Percentiles rank a stretch among this genome's conserved stretches.
phyloP scores from a whole-genome alignment of 2,329 filamentous ascomycete genomes.

The Colletotrichum graminicola region DNA sequence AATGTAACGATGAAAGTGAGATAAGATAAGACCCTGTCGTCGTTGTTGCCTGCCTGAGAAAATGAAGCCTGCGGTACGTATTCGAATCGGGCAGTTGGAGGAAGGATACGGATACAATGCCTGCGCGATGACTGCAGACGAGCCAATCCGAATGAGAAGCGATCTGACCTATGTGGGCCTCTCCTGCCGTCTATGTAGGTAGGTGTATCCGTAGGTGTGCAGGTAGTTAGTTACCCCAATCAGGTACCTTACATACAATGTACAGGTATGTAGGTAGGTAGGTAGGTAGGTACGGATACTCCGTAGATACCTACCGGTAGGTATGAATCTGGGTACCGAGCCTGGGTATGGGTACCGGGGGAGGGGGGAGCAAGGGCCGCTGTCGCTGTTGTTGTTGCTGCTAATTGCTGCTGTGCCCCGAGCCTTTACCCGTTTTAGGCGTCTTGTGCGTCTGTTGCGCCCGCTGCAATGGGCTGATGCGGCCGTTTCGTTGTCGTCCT shows the following conservation, averaged over 20 bases:
- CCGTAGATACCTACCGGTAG: no score
- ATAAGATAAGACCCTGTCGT: conserved; percentile 21
- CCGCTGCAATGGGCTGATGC: conserved; percentile 33
- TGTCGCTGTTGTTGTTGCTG: no score
- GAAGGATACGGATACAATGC: no score
- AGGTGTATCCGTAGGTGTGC: no score
- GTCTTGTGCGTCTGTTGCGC: conserved; percentile 38
- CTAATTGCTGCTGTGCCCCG: conserved; percentile 13
- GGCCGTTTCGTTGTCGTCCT: conserved; percentile 3
- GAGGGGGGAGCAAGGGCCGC: no score
- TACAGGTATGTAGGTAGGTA: no score
- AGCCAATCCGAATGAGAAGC: conserved; percentile 11
- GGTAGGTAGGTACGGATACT: no score
- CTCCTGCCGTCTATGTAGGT: background rate
- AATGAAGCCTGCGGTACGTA: conserved; percentile 7
- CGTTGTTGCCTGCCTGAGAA: background rate
- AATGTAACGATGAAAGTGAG: background rate
- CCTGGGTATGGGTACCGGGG: no score
- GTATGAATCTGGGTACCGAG: no score
- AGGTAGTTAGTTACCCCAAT: no score
- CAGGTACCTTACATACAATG: no score
- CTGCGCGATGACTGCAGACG: conserved; percentile 17
- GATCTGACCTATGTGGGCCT: background rate
- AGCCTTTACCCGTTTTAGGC: conserved; percentile 21
- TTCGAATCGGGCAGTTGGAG: conserved; percentile 29